Percentiles rank a stretch among this genome's conserved stretches.
Conservation (phyloP, 495 filamentous ascomycete genomes). For the Hyphodiscus hymeniophilus region DNA sequence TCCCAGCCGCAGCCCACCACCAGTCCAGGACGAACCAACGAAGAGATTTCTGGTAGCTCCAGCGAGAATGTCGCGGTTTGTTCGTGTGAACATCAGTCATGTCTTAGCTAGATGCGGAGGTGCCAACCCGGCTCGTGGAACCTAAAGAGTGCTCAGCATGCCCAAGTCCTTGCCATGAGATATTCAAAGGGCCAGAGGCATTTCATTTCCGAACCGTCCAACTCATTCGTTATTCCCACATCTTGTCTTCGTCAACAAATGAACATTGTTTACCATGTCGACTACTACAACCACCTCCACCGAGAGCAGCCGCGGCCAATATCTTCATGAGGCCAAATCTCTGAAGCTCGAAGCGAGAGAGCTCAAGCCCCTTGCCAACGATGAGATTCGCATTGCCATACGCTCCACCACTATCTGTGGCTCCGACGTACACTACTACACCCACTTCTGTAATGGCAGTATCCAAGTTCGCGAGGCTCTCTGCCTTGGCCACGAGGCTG, state of each 20-base stretch:
- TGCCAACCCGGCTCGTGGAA: too few relatives aligned
- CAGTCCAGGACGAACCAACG: too few relatives aligned
- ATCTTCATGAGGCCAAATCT: not conserved
- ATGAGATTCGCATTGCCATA: conserved; percentile 46
- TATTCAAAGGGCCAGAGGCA: not conserved
- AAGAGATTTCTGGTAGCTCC: too few relatives aligned
- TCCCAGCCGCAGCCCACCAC: too few relatives aligned
- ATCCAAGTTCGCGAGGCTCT: conserved; percentile 52
- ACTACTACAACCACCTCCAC: not conserved
- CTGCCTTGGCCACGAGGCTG: conserved; percentile 50
- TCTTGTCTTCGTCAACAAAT: not conserved
- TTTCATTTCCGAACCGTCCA: not conserved
- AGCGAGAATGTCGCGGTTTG: too few relatives aligned
- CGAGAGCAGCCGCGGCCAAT: not conserved
- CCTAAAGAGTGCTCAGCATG: too few relatives aligned
- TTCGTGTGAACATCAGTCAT: too few relatives aligned
- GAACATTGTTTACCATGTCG: not conserved
- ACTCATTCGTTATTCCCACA: not conserved
- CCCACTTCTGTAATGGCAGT: conserved; percentile 53
- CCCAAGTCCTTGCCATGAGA: not conserved
- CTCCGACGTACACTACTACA: conserved; percentile 58
- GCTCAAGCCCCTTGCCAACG: conserved; percentile 30
- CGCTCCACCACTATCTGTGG: conserved; percentile 54
- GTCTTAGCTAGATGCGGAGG: too few relatives aligned
- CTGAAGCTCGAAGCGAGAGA: conserved; percentile 15